Conservation (phyloP, 352 stramenopile genomes). For the Phytophthora pinifolia region DNA sequence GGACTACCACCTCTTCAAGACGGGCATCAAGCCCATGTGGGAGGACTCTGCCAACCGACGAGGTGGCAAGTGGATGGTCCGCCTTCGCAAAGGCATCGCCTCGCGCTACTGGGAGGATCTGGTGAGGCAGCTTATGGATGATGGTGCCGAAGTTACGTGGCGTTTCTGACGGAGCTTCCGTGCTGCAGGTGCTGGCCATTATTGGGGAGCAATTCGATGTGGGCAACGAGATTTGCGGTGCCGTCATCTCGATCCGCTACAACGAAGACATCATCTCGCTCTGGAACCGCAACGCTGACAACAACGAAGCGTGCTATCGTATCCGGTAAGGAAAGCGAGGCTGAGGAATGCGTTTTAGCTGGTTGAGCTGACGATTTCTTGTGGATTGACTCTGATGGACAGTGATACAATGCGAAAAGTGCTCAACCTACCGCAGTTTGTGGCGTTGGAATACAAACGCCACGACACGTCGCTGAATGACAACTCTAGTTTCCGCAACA, state of each 20-base stretch:
- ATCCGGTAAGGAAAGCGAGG: conserved; percentile 49
- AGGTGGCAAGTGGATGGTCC: conserved; percentile 93
- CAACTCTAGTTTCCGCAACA: conserved; percentile 80
- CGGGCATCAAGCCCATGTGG: conserved; percentile 94
- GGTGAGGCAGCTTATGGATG: conserved; percentile 29
- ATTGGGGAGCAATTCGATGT: conserved; percentile 95
- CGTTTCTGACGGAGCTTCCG: conserved; percentile 6
- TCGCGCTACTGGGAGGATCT: conserved; percentile 93
- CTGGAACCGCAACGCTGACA: conserved; percentile 94
- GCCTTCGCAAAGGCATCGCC: conserved; percentile 90
- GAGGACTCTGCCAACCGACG: conserved; percentile 90
- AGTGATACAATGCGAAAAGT: conserved; percentile 90
- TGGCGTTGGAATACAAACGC: conserved; percentile 92
- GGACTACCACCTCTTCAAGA: conserved; percentile 94
- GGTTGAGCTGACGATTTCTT: no score
- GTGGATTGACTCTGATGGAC: neutral
- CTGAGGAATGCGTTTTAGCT: no score
- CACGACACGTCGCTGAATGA: conserved; percentile 87
- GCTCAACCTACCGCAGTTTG: conserved; percentile 90
- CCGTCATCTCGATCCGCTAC: conserved; percentile 90
- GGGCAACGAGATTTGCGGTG: conserved; percentile 92
- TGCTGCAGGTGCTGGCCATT: conserved; percentile 82
- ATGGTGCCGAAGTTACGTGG: neutral
- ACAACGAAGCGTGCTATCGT: conserved; percentile 86
- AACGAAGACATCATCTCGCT: conserved; percentile 95